Percentiles rank a stretch among this genome's conserved stretches.
Evolutionary conservation across 768 basidiomycete genomes (phyloP).

Genomic region (Tricholoma sp.): DNA sequence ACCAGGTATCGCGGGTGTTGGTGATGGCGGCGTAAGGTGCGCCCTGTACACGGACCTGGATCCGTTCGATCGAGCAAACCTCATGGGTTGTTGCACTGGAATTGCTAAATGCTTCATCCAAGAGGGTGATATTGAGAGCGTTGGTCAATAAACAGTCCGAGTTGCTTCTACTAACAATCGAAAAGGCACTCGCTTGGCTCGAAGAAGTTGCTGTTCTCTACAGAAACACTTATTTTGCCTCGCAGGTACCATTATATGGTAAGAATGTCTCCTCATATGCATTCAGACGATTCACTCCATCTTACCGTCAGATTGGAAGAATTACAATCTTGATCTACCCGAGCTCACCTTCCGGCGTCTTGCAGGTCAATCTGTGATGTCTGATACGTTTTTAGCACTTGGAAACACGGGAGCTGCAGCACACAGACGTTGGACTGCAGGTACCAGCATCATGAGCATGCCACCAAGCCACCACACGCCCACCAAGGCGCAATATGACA

Average conservation of each 20-base stretch:
- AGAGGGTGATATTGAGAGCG: slow-evolving; percentile 10
- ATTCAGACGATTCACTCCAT: background rate
- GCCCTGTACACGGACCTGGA: slow-evolving; percentile 4
- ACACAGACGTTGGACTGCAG: slow-evolving; percentile 20
- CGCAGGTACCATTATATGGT: slow-evolving; percentile 9
- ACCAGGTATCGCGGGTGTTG: slow-evolving; percentile 8
- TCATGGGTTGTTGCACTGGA: slow-evolving; percentile 15
- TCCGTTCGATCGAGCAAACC: slow-evolving; percentile 10
- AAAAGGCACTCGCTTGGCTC: slow-evolving; percentile 26
- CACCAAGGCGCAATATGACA: slow-evolving; percentile 2
- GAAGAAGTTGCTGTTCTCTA: slow-evolving; percentile 22
- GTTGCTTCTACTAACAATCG: background rate
- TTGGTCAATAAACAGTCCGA: slow-evolving; percentile 1
- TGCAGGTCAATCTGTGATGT: slow-evolving; percentile 15
- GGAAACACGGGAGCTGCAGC: slow-evolving; percentile 29
- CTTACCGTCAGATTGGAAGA: slow-evolving; percentile 15
- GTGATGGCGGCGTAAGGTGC: slow-evolving; percentile 5
- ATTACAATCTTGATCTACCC: slow-evolving; percentile 19
- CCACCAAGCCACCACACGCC: slow-evolving; percentile 12
- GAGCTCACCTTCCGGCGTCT: slow-evolving; percentile 23
- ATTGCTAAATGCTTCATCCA: slow-evolving; percentile 13
- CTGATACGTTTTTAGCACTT: slow-evolving; percentile 23
- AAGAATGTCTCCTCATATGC: background rate
- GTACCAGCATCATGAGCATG: slow-evolving; percentile 8
- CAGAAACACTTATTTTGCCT: slow-evolving; percentile 14